A percentile compares a stretch with the other conserved stretches of the same genome.
phyloP scores from a whole-genome alignment of 176 grass and related monocot species.

The Puccinellia tenuiflora region DNA sequence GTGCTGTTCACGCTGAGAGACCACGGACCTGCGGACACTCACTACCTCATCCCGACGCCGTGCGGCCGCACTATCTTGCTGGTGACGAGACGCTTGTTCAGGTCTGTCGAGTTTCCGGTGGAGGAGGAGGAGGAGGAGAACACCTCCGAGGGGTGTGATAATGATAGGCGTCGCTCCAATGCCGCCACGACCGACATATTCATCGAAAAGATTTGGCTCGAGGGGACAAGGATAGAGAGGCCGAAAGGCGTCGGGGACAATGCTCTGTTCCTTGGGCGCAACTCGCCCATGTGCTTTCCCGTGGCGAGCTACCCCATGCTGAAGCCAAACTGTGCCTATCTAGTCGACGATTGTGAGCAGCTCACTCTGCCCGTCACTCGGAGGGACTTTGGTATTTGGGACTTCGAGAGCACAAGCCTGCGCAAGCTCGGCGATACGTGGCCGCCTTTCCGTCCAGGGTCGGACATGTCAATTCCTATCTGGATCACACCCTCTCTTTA shows the following conservation, averaged over 20 bases:
- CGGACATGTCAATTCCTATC: neutral
- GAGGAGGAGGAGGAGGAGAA: neutral
- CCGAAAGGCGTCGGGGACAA: neutral
- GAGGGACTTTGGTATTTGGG: neutral
- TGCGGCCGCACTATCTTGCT: neutral
- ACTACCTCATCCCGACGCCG: neutral
- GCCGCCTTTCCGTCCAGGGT: neutral
- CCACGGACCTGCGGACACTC: neutral
- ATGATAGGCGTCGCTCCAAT: neutral
- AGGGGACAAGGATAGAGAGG: neutral
- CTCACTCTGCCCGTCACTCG: neutral
- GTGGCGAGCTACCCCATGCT: neutral
- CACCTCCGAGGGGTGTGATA: neutral
- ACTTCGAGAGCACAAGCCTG: neutral
- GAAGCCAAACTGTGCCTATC: neutral
- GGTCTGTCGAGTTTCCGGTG: neutral
- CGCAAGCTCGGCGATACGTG: neutral
- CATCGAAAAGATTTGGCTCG: neutral
- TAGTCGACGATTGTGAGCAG: neutral
- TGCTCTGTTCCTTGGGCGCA: neutral
- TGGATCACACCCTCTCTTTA: slow-evolving; percentile 2
- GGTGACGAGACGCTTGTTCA: neutral
- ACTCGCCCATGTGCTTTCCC: neutral
- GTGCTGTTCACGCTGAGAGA: neutral
- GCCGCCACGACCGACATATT: neutral